Evolutionary conservation across 108 stramenopile genomes (phyloP).

Genomic region (Parmales sp.): DNA sequence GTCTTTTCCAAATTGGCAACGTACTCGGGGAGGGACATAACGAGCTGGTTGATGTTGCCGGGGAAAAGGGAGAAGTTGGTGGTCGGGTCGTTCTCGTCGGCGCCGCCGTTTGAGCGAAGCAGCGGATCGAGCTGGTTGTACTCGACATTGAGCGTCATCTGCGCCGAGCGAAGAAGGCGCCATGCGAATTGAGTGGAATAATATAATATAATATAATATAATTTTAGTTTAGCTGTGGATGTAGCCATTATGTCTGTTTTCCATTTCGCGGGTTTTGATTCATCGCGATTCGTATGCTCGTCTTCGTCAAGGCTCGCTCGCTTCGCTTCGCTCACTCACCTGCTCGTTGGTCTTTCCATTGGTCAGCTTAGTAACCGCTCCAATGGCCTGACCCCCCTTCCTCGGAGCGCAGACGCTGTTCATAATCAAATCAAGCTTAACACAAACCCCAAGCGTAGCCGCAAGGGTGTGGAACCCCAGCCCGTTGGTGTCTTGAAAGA

Average conservation of each 20-base stretch:
- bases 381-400: constrained; percentile 93
- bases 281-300: too few relatives aligned
- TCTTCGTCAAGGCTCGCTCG: too few relatives aligned
- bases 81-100: constrained; percentile 79
- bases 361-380: constrained; percentile 83
- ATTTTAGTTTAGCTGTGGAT: too few relatives aligned
- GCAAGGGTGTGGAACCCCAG: constrained; percentile 84
- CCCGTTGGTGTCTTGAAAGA: constrained; percentile 99
- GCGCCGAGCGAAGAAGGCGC: too few relatives aligned
- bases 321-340: too few relatives aligned
- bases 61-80: constrained; percentile 91
- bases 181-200: too few relatives aligned
- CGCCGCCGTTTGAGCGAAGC: constrained; percentile 65
- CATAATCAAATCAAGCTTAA: constrained; percentile 70
- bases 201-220: too few relatives aligned
- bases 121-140: constrained; percentile 99
- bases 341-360: constrained; percentile 13
- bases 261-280: too few relatives aligned
- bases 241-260: too few relatives aligned
- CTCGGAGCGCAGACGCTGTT: constrained; percentile 92
- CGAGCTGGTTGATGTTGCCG: constrained; percentile 95
- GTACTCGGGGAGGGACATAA: constrained; percentile 75
- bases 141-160: constrained; percentile 93
- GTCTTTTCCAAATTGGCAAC: constrained; percentile 56
- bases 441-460: constrained; percentile 81